Evolutionary conservation across 768 basidiomycete genomes (phyloP).

Genomic region (Leccinum rimulosum): DNA sequence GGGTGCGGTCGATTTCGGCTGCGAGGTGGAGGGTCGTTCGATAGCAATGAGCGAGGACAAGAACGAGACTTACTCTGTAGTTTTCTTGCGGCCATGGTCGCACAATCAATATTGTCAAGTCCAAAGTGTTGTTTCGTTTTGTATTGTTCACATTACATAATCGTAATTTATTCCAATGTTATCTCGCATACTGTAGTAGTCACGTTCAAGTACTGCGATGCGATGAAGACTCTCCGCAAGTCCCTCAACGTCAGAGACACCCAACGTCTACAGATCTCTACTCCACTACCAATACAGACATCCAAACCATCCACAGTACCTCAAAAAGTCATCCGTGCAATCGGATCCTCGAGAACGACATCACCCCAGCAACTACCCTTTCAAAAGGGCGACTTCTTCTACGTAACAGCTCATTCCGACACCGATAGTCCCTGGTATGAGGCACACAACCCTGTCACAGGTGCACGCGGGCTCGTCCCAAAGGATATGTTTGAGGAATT

Average conservation of each 20-base stretch:
- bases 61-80: slow-evolving; percentile 63
- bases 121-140: neutral
- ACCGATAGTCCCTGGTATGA: slow-evolving; percentile 74
- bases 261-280: slow-evolving; percentile 62
- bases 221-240: slow-evolving; percentile 83
- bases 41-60: neutral
- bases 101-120: neutral
- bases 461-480: slow-evolving; percentile 89
- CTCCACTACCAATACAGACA: slow-evolving; percentile 57
- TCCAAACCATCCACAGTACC: slow-evolving; percentile 39
- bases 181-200: no score
- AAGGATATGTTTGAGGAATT: slow-evolving; percentile 89
- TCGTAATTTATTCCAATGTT: neutral
- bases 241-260: slow-evolving; percentile 63
- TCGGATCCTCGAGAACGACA: slow-evolving; percentile 59
- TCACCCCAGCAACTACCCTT: slow-evolving; percentile 88
- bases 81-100: slow-evolving; percentile 84
- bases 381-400: slow-evolving; percentile 95
- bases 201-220: neutral
- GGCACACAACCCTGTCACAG: slow-evolving; percentile 90
- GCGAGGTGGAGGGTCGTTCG: slow-evolving; percentile 5
- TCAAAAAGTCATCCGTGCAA: slow-evolving; percentile 92
- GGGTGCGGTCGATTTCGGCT: slow-evolving; percentile 98
- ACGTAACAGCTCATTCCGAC: slow-evolving; percentile 79
- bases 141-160: slow-evolving; percentile 25